A percentile compares a stretch with the other conserved stretches of the same genome.
These are phyloP conservation scores for Sicyos baderoa DNA, from an alignment of 306 rosid genomes.

Conservation along the genomic window DNA sequence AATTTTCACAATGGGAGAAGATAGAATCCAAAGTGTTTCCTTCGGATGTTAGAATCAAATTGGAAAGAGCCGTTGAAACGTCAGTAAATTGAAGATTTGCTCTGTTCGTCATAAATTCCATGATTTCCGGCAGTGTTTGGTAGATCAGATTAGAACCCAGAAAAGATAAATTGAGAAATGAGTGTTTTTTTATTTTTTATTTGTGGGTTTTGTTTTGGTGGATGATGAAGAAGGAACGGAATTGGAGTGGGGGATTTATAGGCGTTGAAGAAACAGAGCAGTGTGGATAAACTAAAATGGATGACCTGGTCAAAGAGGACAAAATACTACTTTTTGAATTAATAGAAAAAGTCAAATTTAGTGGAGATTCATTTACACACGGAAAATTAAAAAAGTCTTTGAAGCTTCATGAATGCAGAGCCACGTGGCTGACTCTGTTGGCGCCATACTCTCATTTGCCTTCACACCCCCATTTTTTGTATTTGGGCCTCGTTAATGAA, in stretches of 20 bases:
- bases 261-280: background rate
- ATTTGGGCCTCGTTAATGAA: too few species aligned
- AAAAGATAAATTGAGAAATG: background rate
- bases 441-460: slow-evolving; percentile 2
- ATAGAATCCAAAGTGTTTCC: slow-evolving; percentile 80
- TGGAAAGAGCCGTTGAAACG: slow-evolving; percentile 18
- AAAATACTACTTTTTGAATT: background rate
- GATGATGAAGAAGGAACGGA: background rate
- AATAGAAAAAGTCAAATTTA: background rate
- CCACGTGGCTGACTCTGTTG: slow-evolving; percentile 5
- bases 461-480: too few species aligned
- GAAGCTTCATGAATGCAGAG: slow-evolving; percentile 6
- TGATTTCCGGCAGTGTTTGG: background rate
- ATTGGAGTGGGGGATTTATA: background rate
- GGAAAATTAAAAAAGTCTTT: background rate
- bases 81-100: slow-evolving; percentile 16
- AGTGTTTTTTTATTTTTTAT: too few species aligned
- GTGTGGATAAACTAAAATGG: background rate
- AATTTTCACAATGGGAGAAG: slow-evolving; percentile 41
- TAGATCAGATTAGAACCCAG: background rate
- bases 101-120: slow-evolving; percentile 35
- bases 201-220: background rate
- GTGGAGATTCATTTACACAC: background rate
- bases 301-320: background rate
- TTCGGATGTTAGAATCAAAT: slow-evolving; percentile 43